Evolutionary conservation across 2,329 filamentous ascomycete genomes (phyloP), one percentile per base, ranked within the genome.

Genomic region (Trichoderma brevicompactum): DNA sequence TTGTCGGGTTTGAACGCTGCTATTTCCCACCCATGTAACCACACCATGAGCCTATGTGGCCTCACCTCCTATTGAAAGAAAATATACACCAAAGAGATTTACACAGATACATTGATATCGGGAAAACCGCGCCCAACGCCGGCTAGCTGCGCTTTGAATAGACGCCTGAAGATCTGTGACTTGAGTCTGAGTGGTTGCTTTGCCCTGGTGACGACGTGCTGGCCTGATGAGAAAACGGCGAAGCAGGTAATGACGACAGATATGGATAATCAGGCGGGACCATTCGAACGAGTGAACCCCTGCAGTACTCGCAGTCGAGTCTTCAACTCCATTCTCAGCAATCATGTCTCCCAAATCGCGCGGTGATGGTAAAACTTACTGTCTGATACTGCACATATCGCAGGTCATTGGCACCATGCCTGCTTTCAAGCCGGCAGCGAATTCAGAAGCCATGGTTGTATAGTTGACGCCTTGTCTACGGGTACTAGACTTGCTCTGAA

Each of bases 361-460:
- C 53, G 12, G 17, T 28, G 34, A 38, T 53, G 46, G n/a, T 28
- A 32, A 32, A 5, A 68, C 66, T 2, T 56, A 69, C 68, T 64
- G 63, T 19, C 55, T 66, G n/a, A 68, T 65, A 40, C 66, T 69
- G 58, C 66, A 69, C 68, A 66, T 69, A n/a, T 68, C 66, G 54
- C 68, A 69, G 17, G 41, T 48, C 32, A 69, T 65, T 8, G 68
- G 68, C 4, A 63, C 52, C 53, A 68, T 17, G 53, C 66, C 66
- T 32, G 66, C 17, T 38, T 63, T 59, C 56, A 69, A 49, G n/a
- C 68, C 68, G 19, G 49, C 55, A 38, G 63, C 65, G 48, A 67
- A 67, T 44, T 62, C 49, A 44, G 62, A 56, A 43, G 62, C 34
- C 63, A 67, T 67, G 40, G 34, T 36, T 64, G 19, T 55, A 9